These are phyloP conservation scores for Pseudonitzschia multiseries DNA, from an alignment of 108 stramenopile species.

Conservation along the genomic window DNA sequence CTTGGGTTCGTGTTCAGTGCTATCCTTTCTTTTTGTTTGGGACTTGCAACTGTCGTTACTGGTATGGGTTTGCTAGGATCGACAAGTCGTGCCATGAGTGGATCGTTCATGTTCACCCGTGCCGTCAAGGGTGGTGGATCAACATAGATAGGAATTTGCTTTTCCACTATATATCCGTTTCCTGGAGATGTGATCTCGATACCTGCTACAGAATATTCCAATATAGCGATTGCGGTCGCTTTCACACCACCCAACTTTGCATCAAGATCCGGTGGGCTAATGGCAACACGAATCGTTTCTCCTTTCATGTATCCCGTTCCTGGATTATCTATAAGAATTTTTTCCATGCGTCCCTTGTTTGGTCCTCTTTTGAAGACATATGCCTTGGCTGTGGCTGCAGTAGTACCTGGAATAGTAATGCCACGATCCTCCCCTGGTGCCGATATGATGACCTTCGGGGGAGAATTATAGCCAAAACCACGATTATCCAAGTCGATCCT, in stretches of 20 bases:
- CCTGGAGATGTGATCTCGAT: conserved; percentile 70
- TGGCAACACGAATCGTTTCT: conserved; percentile 46
- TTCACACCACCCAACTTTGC: conserved; percentile 41
- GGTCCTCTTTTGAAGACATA: conserved; percentile 54
- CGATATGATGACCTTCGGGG: conserved; percentile 62
- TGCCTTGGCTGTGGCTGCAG: conserved; percentile 63
- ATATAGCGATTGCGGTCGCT: conserved; percentile 64
- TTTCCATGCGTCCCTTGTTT: conserved; percentile 68
- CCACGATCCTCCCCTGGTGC: conserved; percentile 34
- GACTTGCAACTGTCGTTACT: conserved; percentile 18
- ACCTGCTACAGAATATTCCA: conserved; percentile 66
- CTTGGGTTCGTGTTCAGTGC: conserved; percentile 5
- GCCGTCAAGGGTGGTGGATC: conserved; percentile 71
- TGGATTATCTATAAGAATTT: conserved; percentile 57
- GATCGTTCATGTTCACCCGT: conserved; percentile 59
- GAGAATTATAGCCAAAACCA: conserved; percentile 62
- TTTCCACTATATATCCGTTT: conserved; percentile 80
- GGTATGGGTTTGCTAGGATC: conserved; percentile 34
- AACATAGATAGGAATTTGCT: conserved; percentile 57
- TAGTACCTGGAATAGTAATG: conserved; percentile 17
- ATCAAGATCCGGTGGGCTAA: conserved; percentile 57
- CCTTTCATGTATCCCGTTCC: conserved; percentile 66
- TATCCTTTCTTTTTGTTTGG: conserved; percentile 30
- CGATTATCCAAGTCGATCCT: conserved; percentile 62
- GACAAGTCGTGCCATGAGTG: conserved; percentile 40